These are phyloP conservation scores for Gossypium trilobum DNA, from an alignment of 441 rosid species.

Conservation along the genomic window DNA sequence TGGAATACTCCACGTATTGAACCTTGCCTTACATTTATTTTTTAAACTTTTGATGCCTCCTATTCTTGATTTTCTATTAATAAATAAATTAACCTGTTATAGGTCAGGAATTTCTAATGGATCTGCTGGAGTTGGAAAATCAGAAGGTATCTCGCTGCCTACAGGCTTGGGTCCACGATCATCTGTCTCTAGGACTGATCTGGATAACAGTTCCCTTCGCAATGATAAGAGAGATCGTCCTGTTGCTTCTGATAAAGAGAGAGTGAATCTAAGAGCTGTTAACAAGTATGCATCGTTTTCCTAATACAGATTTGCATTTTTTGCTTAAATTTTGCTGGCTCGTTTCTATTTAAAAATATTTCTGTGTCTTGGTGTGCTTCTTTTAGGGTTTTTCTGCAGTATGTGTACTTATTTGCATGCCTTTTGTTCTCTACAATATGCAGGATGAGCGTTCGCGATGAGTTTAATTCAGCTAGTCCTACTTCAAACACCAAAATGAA, in stretches of 20 bases:
- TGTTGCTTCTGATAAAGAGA: constrained; percentile 69
- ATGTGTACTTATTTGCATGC: constrained; percentile 9
- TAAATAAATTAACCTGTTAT: constrained; percentile 23
- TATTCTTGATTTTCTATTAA: constrained; percentile 7
- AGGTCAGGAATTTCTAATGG: constrained; percentile 76
- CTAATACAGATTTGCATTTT: constrained; percentile 9
- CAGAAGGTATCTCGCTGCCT: constrained; percentile 53
- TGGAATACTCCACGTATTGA: not conserved
- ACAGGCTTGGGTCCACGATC: constrained; percentile 54
- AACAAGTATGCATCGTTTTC: constrained; percentile 56
- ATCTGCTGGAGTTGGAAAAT: constrained; percentile 56
- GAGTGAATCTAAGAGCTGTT: constrained; percentile 58
- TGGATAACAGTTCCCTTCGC: constrained; percentile 47
- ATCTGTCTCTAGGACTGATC: constrained; percentile 56
- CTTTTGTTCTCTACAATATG: constrained; percentile 20
- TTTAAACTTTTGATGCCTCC: constrained; percentile 1
- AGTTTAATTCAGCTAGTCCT: constrained; percentile 79
- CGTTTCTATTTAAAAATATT: not conserved
- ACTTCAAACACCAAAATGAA: constrained; percentile 58
- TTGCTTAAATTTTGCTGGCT: not conserved
- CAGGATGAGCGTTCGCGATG: constrained; percentile 71
- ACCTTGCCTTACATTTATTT: constrained; percentile 2
- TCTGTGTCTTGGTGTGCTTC: not conserved
- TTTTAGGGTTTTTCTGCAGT: not conserved
- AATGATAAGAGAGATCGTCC: constrained; percentile 78